These are phyloP conservation scores for Boletellus emodensis DNA, from an alignment of 768 basidiomycete genomes.

Conservation along the genomic window DNA sequence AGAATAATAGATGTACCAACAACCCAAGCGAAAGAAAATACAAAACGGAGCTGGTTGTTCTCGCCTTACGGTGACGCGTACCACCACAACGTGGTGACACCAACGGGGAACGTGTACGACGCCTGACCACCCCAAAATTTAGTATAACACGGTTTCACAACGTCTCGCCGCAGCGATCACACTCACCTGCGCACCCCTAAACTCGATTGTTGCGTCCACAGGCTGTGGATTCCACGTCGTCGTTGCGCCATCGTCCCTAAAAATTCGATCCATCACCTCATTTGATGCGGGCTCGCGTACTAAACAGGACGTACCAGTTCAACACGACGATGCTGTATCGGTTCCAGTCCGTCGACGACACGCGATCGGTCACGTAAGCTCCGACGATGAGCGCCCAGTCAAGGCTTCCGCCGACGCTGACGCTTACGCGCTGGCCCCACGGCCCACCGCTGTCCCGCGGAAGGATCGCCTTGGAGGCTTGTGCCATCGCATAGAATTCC, in stretches of 20 bases:
- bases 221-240: slow-evolving; percentile 52
- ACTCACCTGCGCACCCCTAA: slow-evolving; percentile 56
- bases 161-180: not conserved
- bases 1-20: too few relatives aligned
- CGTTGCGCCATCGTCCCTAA: slow-evolving; percentile 47
- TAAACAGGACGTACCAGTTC: slow-evolving; percentile 46
- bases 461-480: slow-evolving; percentile 68
- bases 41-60: not conserved
- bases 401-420: slow-evolving; percentile 53
- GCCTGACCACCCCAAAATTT: slow-evolving; percentile 36
- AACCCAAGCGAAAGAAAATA: too few relatives aligned
- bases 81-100: slow-evolving; percentile 59
- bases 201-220: slow-evolving; percentile 57
- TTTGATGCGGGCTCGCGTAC: not conserved
- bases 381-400: slow-evolving; percentile 59
- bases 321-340: slow-evolving; percentile 71
- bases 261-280: too few relatives aligned
- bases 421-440: slow-evolving; percentile 64
- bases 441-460: slow-evolving; percentile 67
- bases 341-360: slow-evolving; percentile 49
- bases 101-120: slow-evolving; percentile 73
- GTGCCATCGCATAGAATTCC: slow-evolving; percentile 75
- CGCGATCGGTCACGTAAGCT: slow-evolving; percentile 60
- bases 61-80: slow-evolving; percentile 29
- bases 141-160: not conserved